phyloP scores from a whole-genome alignment of 2,329 filamentous ascomycete genomes.

The Sporothrix curviconia region DNA sequence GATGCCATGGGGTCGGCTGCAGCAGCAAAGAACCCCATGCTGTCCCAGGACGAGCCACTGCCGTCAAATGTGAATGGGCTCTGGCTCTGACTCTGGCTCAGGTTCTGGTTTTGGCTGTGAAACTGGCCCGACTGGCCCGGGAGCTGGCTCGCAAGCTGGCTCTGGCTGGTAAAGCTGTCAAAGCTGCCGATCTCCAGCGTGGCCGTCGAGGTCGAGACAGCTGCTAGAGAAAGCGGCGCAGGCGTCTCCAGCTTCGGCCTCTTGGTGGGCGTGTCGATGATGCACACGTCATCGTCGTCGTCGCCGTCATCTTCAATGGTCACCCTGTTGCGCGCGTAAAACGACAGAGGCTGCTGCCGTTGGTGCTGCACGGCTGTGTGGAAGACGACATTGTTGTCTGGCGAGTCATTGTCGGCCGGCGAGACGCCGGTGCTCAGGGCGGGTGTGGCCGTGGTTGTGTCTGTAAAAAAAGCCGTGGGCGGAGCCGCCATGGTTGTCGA shows the following conservation, averaged over 20 bases:
- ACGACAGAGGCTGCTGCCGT: slow-evolving; percentile 21
- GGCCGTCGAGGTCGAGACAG: background rate
- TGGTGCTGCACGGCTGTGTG: slow-evolving; percentile 23
- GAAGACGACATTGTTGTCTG: slow-evolving; percentile 10
- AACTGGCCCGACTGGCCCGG: too few relatives aligned
- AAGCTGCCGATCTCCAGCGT: background rate
- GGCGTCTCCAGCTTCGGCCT: slow-evolving; percentile 8
- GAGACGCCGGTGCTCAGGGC: slow-evolving; percentile 13
- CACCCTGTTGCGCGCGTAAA: slow-evolving; percentile 23
- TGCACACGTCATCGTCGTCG: slow-evolving; percentile 27
- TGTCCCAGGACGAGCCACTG: slow-evolving; percentile 13
- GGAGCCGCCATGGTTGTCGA: slow-evolving; percentile 5
- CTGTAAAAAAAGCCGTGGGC: background rate
- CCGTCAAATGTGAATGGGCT: slow-evolving; percentile 8
- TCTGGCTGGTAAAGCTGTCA: background rate
- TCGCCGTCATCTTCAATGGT: slow-evolving; percentile 11
- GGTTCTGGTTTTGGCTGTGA: too few relatives aligned
- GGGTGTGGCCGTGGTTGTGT: slow-evolving; percentile 16
- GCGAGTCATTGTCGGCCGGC: slow-evolving; percentile 13
- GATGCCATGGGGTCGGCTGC: slow-evolving; percentile 4
- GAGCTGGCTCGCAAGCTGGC: background rate
- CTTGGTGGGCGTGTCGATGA: slow-evolving; percentile 35
- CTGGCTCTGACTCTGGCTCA: background rate
- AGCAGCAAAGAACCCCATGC: background rate
- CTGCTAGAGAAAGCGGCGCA: background rate